These are phyloP conservation scores for Solanum chacoense DNA, from an alignment of 305 asterid genomes.

Conservation along the genomic window DNA sequence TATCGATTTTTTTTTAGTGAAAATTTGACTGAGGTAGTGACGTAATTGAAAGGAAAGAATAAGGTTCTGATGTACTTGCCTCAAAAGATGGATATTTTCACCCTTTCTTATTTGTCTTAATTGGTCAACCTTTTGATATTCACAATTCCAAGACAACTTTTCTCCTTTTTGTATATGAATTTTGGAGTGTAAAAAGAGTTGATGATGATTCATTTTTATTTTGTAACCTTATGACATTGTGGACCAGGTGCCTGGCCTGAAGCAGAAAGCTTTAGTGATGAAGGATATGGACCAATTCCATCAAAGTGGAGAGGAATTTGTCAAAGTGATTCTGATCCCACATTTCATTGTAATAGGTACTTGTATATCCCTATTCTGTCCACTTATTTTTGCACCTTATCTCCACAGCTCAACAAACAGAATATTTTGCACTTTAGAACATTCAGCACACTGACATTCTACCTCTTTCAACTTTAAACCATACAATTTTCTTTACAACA, in stretches of 20 bases:
- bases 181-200: background rate
- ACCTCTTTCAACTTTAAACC: background rate
- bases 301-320: constrained; percentile 82
- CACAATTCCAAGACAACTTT: background rate
- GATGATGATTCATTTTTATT: background rate
- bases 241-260: constrained; percentile 85
- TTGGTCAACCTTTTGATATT: background rate
- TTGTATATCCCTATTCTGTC: background rate
- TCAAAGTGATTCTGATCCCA: constrained; percentile 50
- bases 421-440: background rate
- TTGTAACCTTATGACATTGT: background rate
- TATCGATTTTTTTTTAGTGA: background rate
- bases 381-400: background rate
- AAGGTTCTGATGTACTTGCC: background rate
- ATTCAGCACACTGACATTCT: background rate
- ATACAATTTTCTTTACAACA: no score
- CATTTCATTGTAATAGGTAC: constrained; percentile 76
- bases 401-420: background rate
- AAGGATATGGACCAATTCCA: constrained; percentile 56
- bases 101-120: background rate
- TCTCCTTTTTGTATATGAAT: background rate
- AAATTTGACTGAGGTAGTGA: no score
- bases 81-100: background rate
- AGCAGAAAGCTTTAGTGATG: constrained; percentile 68
- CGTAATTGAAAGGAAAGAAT: background rate